phyloP scores from a whole-genome alignment of 2,329 filamentous ascomycete genomes.

The Colletotrichum destructivum region DNA sequence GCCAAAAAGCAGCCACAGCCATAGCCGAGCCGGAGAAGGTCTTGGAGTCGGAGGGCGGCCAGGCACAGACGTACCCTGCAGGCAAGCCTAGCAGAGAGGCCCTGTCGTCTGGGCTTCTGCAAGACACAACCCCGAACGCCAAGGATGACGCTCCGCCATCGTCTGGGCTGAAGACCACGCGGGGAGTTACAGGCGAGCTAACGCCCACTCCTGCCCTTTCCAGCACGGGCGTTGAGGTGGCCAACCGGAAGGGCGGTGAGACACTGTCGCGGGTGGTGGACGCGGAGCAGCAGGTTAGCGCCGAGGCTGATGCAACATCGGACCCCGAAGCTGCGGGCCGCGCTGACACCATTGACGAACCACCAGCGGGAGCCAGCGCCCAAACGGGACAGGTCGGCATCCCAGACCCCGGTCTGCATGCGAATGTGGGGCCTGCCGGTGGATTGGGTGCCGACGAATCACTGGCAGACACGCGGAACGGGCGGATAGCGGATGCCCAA shows the following conservation, averaged over 20 bases:
- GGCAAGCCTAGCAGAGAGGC: constrained; percentile 15
- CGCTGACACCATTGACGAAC: constrained; percentile 36
- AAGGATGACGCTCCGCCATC: constrained; percentile 30
- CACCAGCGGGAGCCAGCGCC: constrained; percentile 11
- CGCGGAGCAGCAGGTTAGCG: constrained; percentile 33
- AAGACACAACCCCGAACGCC: constrained; percentile 25
- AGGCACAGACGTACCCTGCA: constrained; percentile 28
- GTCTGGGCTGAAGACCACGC: constrained; percentile 29
- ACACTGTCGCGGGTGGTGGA: constrained; percentile 19
- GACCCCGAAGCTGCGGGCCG: constrained; percentile 34
- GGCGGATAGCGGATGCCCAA: constrained; percentile 42
- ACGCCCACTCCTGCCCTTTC: constrained; percentile 5
- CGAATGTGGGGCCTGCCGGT: constrained; percentile 32
- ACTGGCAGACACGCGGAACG: constrained; percentile 40
- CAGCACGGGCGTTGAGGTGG: constrained; percentile 9
- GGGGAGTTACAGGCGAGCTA: constrained; percentile 19
- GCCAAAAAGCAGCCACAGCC: constrained; percentile 6
- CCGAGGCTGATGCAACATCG: constrained; percentile 38
- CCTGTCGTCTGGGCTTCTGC: constrained; percentile 14
- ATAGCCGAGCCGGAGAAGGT: constrained; percentile 28
- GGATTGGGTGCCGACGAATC: constrained; percentile 36
- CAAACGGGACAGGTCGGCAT: constrained; percentile 31
- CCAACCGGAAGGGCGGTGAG: constrained; percentile 41
- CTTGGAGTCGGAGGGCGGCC: constrained; percentile 26
- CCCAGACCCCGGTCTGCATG: constrained; percentile 37